Percentiles rank a stretch among this genome's conserved stretches.
Conservation (phyloP, 2,329 filamentous ascomycete species). For the Harringtonia aguacate region DNA sequence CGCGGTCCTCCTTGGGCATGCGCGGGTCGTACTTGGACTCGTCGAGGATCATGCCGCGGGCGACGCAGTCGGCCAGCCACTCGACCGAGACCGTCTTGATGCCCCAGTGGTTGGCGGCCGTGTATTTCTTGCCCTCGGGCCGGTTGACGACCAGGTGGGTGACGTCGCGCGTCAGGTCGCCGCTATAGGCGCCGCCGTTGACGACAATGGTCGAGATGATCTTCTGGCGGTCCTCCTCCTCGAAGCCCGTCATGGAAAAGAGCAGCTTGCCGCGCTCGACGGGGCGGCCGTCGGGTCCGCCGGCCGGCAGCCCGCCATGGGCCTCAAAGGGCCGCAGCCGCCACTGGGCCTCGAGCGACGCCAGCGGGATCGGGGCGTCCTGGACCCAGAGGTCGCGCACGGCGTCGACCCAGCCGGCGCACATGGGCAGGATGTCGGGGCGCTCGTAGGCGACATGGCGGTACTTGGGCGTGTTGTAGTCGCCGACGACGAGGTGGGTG, state of each 20-base stretch:
- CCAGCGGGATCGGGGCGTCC: slow-evolving; percentile 64
- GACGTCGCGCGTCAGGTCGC: slow-evolving; percentile 74
- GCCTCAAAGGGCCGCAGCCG: slow-evolving; percentile 53
- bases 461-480: slow-evolving; percentile 86
- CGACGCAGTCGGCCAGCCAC: slow-evolving; percentile 77
- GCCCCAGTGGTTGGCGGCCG: slow-evolving; percentile 73
- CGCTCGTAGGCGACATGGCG: slow-evolving; percentile 86
- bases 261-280: slow-evolving; percentile 30
- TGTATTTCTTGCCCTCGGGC: slow-evolving; percentile 81
- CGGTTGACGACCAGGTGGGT: slow-evolving; percentile 78
- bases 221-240: slow-evolving; percentile 51
- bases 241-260: slow-evolving; percentile 48
- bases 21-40: slow-evolving; percentile 75
- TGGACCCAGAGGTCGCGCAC: slow-evolving; percentile 71
- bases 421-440: slow-evolving; percentile 74
- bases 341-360: slow-evolving; percentile 55
- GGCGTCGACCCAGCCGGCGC: slow-evolving; percentile 73
- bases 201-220: slow-evolving; percentile 57
- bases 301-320: slow-evolving; percentile 29
- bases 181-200: slow-evolving; percentile 76
- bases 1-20: slow-evolving; percentile 59
- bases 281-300: slow-evolving; percentile 14
- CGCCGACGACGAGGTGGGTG: slow-evolving; percentile 86
- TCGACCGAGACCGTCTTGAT: slow-evolving; percentile 69
- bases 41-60: slow-evolving; percentile 82